Evolutionary conservation across 768 basidiomycete species (phyloP), one percentile per base, ranked within the genome.

Genomic region (Lentinula aciculospora): DNA sequence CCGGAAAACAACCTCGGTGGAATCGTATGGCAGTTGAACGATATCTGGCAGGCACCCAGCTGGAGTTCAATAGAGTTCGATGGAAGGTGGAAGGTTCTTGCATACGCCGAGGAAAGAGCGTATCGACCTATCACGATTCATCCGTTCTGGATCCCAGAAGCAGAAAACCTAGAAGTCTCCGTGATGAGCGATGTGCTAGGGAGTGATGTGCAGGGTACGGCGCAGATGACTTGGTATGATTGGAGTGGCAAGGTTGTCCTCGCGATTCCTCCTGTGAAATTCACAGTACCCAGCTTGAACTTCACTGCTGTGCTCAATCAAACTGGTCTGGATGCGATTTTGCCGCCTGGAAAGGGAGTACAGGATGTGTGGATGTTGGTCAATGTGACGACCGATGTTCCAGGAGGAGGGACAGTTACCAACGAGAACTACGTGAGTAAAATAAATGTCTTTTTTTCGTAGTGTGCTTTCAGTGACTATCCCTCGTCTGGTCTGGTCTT

Each of bases 1-100:
- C 76, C 77, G 57, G 81, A 83, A 67, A 79, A 83, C 62, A 83
- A 83, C 66, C 71, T 84, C 29, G 83, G 82, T 8, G 80, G 78
- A 12, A 68, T 83, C 28, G 78, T 84, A 6, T 83, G 81, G 81
- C 81, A 83, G 64, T 72, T 82, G 55, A 82, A 83, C 61, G 81
- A 83, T 64, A 81, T 83, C 56, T 83, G 81, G 82, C 81, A 83
- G 60, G 82, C 77, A 32, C 74, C 77, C 47, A 80, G 76, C 63
- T 83, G 81, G 81, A 74, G 80, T 2, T 71, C 72, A 50, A 74
- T 82, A 63, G 82, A 83, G 62, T 80, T 81, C 62, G 81, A 79
- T 4, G 81, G 83, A 7, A 67, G 83, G 21, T 83, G 82, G 83
- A 83, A 84, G 66, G 81, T 80, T 2, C 68, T 82, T 56, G 76